Conservation (phyloP, 306 rosid species). For the Castanea mollissima region DNA sequence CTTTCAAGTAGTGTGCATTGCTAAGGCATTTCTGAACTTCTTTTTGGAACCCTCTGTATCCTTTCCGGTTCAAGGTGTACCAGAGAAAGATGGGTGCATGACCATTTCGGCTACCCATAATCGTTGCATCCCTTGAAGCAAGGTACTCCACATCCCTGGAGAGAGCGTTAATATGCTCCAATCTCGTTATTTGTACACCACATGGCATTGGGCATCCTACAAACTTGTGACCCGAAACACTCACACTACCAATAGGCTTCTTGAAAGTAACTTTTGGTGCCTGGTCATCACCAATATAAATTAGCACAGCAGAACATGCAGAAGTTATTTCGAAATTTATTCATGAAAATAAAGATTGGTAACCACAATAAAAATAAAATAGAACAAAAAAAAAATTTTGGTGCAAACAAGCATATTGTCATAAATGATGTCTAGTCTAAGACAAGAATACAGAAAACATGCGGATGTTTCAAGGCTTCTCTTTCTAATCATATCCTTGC, state of each 20-base stretch:
- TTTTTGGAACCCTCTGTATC: conserved; percentile 55
- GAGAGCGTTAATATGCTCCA: conserved; percentile 45
- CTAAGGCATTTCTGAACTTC: conserved; percentile 65
- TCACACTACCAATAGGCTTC: conserved; percentile 49
- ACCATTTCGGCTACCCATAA: conserved; percentile 71
- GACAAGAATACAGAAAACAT: no score
- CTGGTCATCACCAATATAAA: conserved; percentile 23
- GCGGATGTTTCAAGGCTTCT: no score
- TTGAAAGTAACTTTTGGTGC: conserved; percentile 56
- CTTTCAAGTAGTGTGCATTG: conserved; percentile 58
- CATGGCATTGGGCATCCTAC: conserved; percentile 68
- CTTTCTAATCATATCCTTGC: no score
- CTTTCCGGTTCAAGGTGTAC: conserved; percentile 59
- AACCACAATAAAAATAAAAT: no score
- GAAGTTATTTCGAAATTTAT: no score
- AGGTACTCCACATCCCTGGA: conserved; percentile 61
- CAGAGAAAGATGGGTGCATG: conserved; percentile 72
- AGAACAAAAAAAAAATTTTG: no score
- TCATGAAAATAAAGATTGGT: no score
- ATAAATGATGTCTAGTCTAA: no score
- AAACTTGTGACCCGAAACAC: conserved; percentile 60
- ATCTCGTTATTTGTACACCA: conserved; percentile 56
- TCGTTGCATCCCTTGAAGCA: conserved; percentile 70
- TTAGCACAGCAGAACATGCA: background rate
- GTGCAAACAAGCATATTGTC: no score